Evolutionary conservation across 2,329 filamentous ascomycete species (phyloP), one percentile per base, ranked within the genome.

Genomic region (Sclerotinia borealis): DNA sequence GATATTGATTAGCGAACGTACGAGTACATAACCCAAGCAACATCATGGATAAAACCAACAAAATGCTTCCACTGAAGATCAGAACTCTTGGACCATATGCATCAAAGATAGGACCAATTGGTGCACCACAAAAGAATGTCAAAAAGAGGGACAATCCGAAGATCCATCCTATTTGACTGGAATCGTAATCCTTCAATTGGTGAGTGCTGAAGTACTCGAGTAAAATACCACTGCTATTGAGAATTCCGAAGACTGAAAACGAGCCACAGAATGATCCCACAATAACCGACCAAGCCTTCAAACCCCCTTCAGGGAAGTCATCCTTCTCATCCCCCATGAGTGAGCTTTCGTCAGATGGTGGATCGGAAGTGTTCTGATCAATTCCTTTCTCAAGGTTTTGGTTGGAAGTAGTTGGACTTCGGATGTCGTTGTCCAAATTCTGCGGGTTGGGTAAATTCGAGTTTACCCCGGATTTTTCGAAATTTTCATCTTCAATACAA

Each of bases 51-150:
- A 65, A 59, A 8, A 73, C 36, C 17, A 74, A 56, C 10, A 72
- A 68, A 29, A 74, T 64, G 34, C 70, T 72, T 29, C 73, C 73
- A 56, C 64, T 62, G 22, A 71, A 65, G n/a, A 75, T 69, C 51
- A 75, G 61, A 2, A 31, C 61, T 65, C 81, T 78, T 0, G 87
- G 86, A 0, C 88, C 88, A 68, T 86, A 82, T 37, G 82, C 80
- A 70, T 91, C 88, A 68, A 90, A 90, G 39, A 90, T 77, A 0
- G 87, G 87, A n/a, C 87, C 87, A 59, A 89, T 83, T 68, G 88
- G 85, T 5, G 89, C 79, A 36, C 87, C 87, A 61, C 85, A 84
- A 73, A 89, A 86, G 75, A 90, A 90, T n/a, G 84, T 79, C 51
- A 90, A 75, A 72, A 89, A 90, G 39, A 85, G 79, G 67, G 86